Evolutionary conservation across 1,284 basidiomycete genomes (phyloP).

Genomic region (Irpex rosettiformis): DNA sequence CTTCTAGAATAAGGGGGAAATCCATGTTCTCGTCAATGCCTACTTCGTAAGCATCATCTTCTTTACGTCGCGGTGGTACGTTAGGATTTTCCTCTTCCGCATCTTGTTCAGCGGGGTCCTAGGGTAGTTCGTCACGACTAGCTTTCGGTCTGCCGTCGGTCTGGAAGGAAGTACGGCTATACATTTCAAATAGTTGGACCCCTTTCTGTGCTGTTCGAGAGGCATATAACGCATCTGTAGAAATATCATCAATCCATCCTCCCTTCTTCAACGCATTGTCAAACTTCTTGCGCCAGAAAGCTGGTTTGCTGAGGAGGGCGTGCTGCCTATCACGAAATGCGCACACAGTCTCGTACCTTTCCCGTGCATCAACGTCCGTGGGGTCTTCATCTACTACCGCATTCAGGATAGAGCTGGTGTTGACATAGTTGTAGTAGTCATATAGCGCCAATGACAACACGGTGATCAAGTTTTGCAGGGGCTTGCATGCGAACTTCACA

Average conservation of each 20-base stretch:
- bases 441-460: not conserved
- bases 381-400: not conserved
- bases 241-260: not conserved
- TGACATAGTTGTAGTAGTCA: not conserved
- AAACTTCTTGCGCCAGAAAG: not conserved
- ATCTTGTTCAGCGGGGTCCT: too few species aligned
- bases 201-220: not conserved
- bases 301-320: not conserved
- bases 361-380: not conserved
- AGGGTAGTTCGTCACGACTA: too few species aligned
- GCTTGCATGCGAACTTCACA: not conserved
- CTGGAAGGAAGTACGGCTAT: too few species aligned
- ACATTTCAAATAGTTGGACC: not conserved
- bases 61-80: too few species aligned
- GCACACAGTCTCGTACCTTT: not conserved
- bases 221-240: not conserved
- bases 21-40: too few species aligned
- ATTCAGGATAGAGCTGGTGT: not conserved
- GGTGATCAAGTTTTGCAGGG: not conserved
- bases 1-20: too few species aligned
- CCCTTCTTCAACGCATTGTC: not conserved
- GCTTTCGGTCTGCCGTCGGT: too few species aligned
- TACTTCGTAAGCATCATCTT: too few species aligned
- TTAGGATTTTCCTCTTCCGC: too few species aligned
- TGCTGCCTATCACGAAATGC: not conserved